Conservation (phyloP, 2,329 filamentous ascomycete genomes). For the Aphanoascus verrucosus region DNA sequence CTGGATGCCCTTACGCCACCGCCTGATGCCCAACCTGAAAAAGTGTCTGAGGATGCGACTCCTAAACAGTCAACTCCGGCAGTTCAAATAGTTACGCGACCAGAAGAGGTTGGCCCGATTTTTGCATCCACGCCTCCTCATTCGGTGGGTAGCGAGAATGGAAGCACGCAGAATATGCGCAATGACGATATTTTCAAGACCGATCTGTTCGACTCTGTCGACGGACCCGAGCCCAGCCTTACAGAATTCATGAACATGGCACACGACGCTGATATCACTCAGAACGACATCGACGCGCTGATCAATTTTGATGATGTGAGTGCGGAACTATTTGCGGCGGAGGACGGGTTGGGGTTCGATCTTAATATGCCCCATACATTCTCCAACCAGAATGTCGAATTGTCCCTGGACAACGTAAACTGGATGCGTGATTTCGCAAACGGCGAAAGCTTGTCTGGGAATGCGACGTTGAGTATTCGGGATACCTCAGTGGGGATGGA, state of each 20-base stretch:
- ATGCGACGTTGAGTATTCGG: background rate
- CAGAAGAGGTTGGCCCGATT: constrained; percentile 20
- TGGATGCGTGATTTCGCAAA: constrained; percentile 13
- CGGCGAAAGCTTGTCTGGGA: background rate
- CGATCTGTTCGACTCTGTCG: constrained; percentile 9
- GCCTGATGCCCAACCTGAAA: constrained; percentile 32
- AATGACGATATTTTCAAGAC: constrained; percentile 10
- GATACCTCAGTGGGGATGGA: background rate
- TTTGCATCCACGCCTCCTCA: constrained; percentile 35
- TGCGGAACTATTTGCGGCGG: constrained; percentile 28
- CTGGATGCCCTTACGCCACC: constrained; percentile 32
- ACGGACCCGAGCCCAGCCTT: constrained; percentile 26
- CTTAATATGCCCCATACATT: constrained; percentile 6
- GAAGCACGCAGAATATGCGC: constrained; percentile 17
- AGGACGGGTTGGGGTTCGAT: constrained; percentile 19
- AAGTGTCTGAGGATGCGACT: constrained; percentile 31
- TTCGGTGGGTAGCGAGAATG: constrained; percentile 36
- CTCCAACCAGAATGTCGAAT: constrained; percentile 18
- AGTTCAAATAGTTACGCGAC: constrained; percentile 10
- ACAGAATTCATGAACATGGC: constrained; percentile 36
- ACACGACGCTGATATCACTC: constrained; percentile 36
- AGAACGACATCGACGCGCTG: constrained; percentile 38
- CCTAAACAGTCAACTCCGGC: constrained; percentile 21
- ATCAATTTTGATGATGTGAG: constrained; percentile 38
- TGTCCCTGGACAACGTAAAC: constrained; percentile 16